Base-by-base conservation (phyloP, 345 rosid genomes). In the Hypericum androsaemum region DNA sequence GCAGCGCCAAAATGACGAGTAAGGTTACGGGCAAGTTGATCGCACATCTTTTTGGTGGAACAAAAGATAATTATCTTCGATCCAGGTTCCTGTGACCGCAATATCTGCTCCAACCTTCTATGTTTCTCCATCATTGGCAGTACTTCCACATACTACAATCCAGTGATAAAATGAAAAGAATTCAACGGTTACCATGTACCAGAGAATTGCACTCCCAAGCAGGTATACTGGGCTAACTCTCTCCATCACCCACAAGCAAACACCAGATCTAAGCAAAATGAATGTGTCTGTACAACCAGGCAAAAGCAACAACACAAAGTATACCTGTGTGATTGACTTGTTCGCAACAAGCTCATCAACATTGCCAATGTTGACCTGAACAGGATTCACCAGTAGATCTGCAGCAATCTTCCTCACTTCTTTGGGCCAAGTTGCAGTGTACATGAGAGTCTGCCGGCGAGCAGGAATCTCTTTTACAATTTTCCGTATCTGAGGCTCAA, bases 381-480 rank as follows among this genome's bases (percentile, higher is more conserved):
- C 86, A 69, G 98, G 95, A 71, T 83, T 88, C 53, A 83, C 82
- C 58, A 92, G 73, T 10, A 92, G 80, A 67, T 92, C 98, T 44
- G 97, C 88, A 43, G 98, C 98, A 72, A 92, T 92, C 69, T 85
- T 92, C 60, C 97, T 80, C 54, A 92, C 98, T 60, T 89, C 98
- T 74, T 61, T 88, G 5, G 98, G 98, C 97, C 98, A 88, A 7
- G 98, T 88, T 53, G 98, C 98, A 12, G 97, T 92, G 66, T 72
- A 92, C 98, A 92, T 92, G 61, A 92, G 95, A 14, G 97, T 92
- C 74, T 92, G 98, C 36, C 98, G 92, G 49, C 84, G 81, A 22
- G 88, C 57, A 43, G 98, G 98, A 8, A 88, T 87, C 73, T 84
- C 96, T 50, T 81, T 92, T 50, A 92, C 96, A 61, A 92, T 85